Evolutionary conservation across 306 rosid genomes (phyloP).

Genomic region (Casuarina cunninghamiana): DNA sequence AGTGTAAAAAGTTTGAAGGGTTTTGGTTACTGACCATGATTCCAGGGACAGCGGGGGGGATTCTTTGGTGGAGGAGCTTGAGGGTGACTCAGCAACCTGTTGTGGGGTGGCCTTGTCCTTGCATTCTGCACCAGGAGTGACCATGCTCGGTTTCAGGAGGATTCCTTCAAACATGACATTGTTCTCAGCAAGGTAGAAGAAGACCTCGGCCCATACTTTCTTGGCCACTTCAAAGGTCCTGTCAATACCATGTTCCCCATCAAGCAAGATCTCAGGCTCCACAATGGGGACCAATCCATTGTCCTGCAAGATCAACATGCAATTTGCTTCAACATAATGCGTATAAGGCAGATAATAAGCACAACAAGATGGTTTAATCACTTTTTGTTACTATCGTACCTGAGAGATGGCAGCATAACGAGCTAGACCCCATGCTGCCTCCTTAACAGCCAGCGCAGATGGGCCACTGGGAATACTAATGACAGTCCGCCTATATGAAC

Average conservation of each 20-base stretch:
- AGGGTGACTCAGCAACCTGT: conserved; percentile 79
- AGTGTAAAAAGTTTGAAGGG: no score
- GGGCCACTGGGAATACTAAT: conserved; percentile 99
- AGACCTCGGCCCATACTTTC: conserved; percentile 94
- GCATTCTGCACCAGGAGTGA: conserved; percentile 90
- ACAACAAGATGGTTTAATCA: no score
- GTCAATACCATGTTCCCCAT: conserved; percentile 83
- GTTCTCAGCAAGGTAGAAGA: conserved; percentile 92
- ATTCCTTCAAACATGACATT: conserved; percentile 86
- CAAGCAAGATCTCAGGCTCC: conserved; percentile 98
- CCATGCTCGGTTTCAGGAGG: conserved; percentile 99
- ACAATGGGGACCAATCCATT: conserved; percentile 89
- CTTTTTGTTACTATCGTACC: conserved; percentile 39
- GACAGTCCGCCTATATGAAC: conserved; percentile 60
- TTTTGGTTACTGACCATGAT: conserved; percentile 63
- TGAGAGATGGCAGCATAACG: conserved; percentile 95
- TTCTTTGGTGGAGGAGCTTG: conserved; percentile 76
- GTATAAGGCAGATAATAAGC: no score
- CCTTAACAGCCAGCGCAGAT: conserved; percentile 88
- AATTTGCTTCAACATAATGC: neutral
- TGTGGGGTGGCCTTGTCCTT: conserved; percentile 74
- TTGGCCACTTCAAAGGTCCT: conserved; percentile 82
- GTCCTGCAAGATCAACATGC: conserved; percentile 36
- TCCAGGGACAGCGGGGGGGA: conserved; percentile 97
- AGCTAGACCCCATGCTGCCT: conserved; percentile 92